phyloP scores from a whole-genome alignment of 768 basidiomycete genomes.

The Podaxis sp. region DNA sequence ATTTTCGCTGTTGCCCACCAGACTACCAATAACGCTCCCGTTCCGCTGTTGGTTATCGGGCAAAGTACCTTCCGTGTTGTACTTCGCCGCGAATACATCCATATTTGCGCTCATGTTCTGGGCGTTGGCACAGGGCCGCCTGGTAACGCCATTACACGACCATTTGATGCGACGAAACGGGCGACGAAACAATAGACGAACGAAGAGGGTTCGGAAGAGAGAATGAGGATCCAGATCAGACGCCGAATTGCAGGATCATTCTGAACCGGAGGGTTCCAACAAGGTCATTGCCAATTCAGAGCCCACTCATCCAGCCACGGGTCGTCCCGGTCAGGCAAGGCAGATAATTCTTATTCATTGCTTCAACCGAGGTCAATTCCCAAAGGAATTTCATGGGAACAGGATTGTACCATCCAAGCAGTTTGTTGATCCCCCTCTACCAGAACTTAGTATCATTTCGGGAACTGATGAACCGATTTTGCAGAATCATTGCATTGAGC shows the following conservation, averaged over 20 bases:
- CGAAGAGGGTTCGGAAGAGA: constrained; percentile 45
- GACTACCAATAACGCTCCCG: not conserved
- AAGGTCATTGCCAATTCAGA: constrained; percentile 37
- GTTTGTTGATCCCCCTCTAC: too few species aligned
- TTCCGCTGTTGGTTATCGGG: not conserved
- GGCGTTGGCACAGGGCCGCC: not conserved
- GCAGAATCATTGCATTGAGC: too few species aligned
- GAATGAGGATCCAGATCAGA: constrained; percentile 87
- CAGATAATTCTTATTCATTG: too few species aligned
- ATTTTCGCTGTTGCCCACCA: not conserved
- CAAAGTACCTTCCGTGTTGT: not conserved
- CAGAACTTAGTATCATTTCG: too few species aligned
- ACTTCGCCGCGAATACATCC: constrained; percentile 4
- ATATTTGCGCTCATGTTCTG: not conserved
- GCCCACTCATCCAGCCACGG: too few species aligned
- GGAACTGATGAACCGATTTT: too few species aligned
- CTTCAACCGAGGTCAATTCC: too few species aligned
- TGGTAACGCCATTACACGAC: not conserved
- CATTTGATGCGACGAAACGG: constrained; percentile 11
- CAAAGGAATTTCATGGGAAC: too few species aligned
- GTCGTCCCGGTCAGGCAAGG: too few species aligned
- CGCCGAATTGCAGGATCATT: constrained; percentile 70
- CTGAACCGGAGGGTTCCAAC: constrained; percentile 72
- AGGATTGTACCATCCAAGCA: too few species aligned
- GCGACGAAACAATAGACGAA: too few species aligned